A percentile compares a stretch with the other conserved stretches of the same genome.
These are phyloP conservation scores for Omphalotus olearius DNA, from an alignment of 1,284 basidiomycete genomes.

Conservation along the genomic window DNA sequence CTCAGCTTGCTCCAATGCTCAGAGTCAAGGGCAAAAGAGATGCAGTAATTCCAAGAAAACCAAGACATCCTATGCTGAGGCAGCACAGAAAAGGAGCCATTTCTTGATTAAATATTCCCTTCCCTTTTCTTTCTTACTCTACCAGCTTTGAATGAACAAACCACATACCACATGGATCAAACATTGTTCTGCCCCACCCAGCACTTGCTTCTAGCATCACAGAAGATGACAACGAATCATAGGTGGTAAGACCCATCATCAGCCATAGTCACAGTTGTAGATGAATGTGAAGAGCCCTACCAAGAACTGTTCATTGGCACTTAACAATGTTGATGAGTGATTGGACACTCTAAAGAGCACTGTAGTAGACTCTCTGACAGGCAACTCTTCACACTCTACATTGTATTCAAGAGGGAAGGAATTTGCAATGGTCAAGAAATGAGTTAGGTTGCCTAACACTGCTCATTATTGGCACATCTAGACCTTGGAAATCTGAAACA, in stretches of 20 bases:
- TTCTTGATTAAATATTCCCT: too few species aligned
- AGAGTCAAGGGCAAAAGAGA: too few species aligned
- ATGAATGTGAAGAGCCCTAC: not conserved
- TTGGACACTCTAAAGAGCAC: not conserved
- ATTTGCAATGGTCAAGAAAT: too few species aligned
- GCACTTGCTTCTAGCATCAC: slow-evolving; percentile 25
- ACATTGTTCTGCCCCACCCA: slow-evolving; percentile 27
- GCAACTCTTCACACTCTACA: not conserved
- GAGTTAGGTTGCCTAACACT: too few species aligned
- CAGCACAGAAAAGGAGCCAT: too few species aligned
- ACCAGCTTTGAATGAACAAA: slow-evolving; percentile 31
- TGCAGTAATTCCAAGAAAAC: too few species aligned
- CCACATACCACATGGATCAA: slow-evolving; percentile 26
- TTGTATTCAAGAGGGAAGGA: too few species aligned
- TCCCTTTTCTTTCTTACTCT: not conserved
- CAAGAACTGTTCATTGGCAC: too few species aligned
- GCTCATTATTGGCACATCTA: too few species aligned
- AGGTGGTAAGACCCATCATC: slow-evolving; percentile 23
- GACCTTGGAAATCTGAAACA: too few species aligned
- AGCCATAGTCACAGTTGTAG: slow-evolving; percentile 4
- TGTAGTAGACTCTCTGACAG: not conserved
- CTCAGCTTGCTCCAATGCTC: too few species aligned
- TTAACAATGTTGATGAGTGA: not conserved
- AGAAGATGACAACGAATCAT: slow-evolving; percentile 39
- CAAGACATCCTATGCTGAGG: too few species aligned